Evolutionary conservation across 129 eudicot genomes (phyloP).

Genomic region (Flaveria linearis): DNA sequence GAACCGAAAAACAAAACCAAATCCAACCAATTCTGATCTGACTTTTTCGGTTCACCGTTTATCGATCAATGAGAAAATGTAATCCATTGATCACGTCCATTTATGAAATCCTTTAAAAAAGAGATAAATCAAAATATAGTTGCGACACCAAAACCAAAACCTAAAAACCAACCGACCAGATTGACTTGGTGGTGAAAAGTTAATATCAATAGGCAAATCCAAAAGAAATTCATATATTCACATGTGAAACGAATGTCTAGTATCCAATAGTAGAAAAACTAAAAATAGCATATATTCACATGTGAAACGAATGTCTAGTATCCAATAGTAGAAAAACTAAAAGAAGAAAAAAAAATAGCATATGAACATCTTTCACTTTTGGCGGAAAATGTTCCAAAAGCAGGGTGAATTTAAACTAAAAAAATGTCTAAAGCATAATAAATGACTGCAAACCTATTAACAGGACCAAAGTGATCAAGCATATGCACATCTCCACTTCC

Average conservation of each 20-base stretch:
- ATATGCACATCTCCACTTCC: conserved; percentile 14
- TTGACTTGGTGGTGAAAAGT: not conserved
- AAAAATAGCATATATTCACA: too few relatives aligned
- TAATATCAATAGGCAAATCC: conserved; percentile 3
- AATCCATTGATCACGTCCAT: not conserved
- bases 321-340: not conserved
- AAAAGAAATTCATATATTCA: conserved; percentile 8
- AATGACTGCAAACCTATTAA: conserved; percentile 19
- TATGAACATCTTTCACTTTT: not conserved
- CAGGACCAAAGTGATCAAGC: conserved; percentile 14
- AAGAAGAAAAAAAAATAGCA: not conserved
- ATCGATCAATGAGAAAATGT: not conserved
- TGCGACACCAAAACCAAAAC: too few relatives aligned
- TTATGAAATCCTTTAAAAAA: too few relatives aligned
- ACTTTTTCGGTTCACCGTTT: not conserved
- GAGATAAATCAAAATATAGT: too few relatives aligned
- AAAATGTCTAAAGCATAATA: not conserved
- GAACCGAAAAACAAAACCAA: not conserved
- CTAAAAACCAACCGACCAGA: too few relatives aligned
- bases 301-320: too few relatives aligned
- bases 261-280: too few relatives aligned
- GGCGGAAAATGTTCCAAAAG: not conserved
- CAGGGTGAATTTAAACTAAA: not conserved
- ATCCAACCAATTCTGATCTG: not conserved
- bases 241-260: not conserved